Evolutionary conservation across 2,329 filamentous ascomycete species (phyloP).

Genomic region (Hirsutella rhossiliensis): DNA sequence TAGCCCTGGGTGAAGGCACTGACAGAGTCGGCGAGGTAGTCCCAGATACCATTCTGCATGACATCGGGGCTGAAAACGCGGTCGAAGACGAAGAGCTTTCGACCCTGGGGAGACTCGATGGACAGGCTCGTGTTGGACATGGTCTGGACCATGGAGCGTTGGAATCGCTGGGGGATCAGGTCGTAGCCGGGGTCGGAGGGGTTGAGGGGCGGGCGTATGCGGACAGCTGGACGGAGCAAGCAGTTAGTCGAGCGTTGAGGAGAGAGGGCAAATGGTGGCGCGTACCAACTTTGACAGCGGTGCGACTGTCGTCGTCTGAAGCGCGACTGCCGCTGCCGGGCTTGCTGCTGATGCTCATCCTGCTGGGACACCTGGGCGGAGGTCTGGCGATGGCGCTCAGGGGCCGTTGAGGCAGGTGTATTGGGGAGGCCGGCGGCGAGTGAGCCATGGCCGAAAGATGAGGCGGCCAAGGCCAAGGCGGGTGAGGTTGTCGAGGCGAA

Average conservation of each 20-base stretch:
- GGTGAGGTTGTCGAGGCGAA: neutral
- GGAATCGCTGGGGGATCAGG: slow-evolving; percentile 89
- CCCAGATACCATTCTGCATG: slow-evolving; percentile 82
- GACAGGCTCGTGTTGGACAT: slow-evolving; percentile 73
- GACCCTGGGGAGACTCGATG: slow-evolving; percentile 83
- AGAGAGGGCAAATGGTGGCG: neutral
- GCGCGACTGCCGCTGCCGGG: slow-evolving; percentile 65
- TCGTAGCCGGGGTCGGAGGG: slow-evolving; percentile 84
- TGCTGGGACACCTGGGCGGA: slow-evolving; percentile 63
- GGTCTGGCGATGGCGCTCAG: slow-evolving; percentile 72
- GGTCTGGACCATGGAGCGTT: slow-evolving; percentile 82
- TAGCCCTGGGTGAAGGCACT: slow-evolving; percentile 87
- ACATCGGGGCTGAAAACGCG: slow-evolving; percentile 80
- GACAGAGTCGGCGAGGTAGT: slow-evolving; percentile 85
- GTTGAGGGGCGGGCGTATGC: slow-evolving; percentile 77
- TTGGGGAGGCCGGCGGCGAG: slow-evolving; percentile 59
- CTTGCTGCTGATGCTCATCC: slow-evolving; percentile 75
- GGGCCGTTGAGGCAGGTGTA: slow-evolving; percentile 50
- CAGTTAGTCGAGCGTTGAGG: too few relatives aligned
- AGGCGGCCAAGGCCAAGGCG: slow-evolving; percentile 6
- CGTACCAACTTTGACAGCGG: slow-evolving; percentile 93
- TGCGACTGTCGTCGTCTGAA: slow-evolving; percentile 82
- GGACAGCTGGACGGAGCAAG: slow-evolving; percentile 54
- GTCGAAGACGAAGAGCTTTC: slow-evolving; percentile 94
- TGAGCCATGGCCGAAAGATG: slow-evolving; percentile 49